These are phyloP conservation scores for Uncinocarpus reesii DNA, from an alignment of 2,329 filamentous ascomycete genomes.

Conservation along the genomic window DNA sequence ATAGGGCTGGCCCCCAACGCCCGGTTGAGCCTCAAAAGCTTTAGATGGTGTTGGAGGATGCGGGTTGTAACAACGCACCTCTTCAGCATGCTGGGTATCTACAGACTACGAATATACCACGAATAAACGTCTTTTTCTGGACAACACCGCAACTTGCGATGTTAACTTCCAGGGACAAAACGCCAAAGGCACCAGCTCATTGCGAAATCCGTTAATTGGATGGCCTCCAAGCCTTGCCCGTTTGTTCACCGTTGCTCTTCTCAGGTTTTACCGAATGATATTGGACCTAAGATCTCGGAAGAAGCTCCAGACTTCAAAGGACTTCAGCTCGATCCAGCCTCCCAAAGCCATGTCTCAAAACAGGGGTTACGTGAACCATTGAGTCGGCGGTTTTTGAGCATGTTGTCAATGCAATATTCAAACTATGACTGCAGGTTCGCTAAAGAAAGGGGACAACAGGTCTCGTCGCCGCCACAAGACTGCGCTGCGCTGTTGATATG, in stretches of 20 bases:
- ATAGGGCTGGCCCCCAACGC: not conserved
- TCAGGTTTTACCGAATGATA: not conserved
- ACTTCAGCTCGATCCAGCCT: slow-evolving; percentile 7
- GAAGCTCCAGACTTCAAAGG: too few relatives aligned
- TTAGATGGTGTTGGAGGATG: not conserved
- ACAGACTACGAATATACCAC: too few relatives aligned
- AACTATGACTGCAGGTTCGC: slow-evolving; percentile 9
- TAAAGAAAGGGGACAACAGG: slow-evolving; percentile 8
- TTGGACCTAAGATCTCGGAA: not conserved
- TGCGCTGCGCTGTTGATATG: not conserved
- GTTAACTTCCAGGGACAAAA: not conserved
- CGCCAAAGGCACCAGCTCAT: slow-evolving; percentile 3
- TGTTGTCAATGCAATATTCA: not conserved
- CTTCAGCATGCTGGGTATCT: not conserved
- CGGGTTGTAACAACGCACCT: not conserved
- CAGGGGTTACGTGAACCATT: not conserved
- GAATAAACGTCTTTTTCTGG: too few relatives aligned
- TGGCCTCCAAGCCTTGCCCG: not conserved
- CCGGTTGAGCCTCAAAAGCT: slow-evolving; percentile 1
- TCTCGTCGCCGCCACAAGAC: slow-evolving; percentile 11
- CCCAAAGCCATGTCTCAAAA: slow-evolving; percentile 10
- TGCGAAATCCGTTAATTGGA: not conserved
- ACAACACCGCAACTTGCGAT: too few relatives aligned
- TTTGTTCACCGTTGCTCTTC: not conserved
- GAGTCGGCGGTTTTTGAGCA: not conserved